A percentile compares a stretch with the other conserved stretches of the same genome.
Evolutionary conservation across 2,329 filamentous ascomycete species (phyloP).

Genomic region (Aphanocladium album): DNA sequence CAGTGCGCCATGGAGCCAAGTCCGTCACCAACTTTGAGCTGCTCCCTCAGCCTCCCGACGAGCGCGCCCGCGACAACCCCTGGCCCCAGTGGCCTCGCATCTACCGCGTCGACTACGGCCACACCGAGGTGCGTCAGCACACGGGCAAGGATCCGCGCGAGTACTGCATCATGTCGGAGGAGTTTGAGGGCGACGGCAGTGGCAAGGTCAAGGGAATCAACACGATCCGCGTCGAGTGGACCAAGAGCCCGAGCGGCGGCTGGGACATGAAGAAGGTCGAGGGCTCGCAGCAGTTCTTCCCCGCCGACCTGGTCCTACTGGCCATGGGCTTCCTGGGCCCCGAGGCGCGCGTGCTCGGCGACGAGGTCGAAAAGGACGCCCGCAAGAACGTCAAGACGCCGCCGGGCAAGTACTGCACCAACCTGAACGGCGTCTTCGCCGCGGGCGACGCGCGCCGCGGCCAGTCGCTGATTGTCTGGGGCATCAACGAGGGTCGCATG

Average conservation of each 20-base stretch:
- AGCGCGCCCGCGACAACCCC: conserved; percentile 90
- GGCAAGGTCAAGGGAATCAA: conserved; percentile 95
- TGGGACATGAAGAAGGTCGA: conserved; percentile 99
- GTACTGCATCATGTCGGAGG: conserved; percentile 97
- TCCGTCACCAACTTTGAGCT: conserved; percentile 96
- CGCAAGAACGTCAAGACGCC: conserved; percentile 97
- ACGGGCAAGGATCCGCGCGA: conserved; percentile 94
- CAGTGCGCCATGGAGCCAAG: conserved; percentile 90
- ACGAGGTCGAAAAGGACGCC: conserved; percentile 84
- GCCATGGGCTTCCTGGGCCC: conserved; percentile 98
- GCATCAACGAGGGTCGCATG: conserved; percentile 95
- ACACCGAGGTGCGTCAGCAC: conserved; percentile 92
- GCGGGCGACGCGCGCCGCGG: conserved; percentile 93
- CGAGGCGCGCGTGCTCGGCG: conserved; percentile 79
- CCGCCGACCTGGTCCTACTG: conserved; percentile 85
- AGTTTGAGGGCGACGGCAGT: conserved; percentile 84
- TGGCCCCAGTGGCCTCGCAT: conserved; percentile 98
- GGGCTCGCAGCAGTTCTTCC: conserved; percentile 92
- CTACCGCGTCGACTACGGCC: conserved; percentile 97
- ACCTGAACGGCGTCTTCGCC: conserved; percentile 82
- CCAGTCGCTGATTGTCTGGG: conserved; percentile 95
- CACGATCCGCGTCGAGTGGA: conserved; percentile 93
- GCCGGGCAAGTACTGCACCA: conserved; percentile 81
- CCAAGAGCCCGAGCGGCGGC: conserved; percentile 77
- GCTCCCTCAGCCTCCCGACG: conserved; percentile 82